phyloP scores from a whole-genome alignment of 108 stramenopile genomes.

The Skeletonema menzelii region DNA sequence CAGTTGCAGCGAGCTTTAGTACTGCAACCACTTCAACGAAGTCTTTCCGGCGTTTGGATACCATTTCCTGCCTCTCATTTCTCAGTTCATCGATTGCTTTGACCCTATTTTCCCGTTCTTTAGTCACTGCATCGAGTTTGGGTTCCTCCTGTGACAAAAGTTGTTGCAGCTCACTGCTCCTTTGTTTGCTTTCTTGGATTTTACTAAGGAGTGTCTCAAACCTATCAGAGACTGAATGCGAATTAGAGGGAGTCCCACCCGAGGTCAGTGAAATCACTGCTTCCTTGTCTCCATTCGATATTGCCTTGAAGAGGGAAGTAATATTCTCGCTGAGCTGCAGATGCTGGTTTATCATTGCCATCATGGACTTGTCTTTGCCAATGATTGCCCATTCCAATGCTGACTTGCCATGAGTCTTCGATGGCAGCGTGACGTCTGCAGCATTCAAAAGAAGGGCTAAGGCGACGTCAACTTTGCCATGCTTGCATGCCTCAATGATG shows the following conservation, averaged over 20 bases:
- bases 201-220: background rate
- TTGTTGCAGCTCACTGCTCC: background rate
- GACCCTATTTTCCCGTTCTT: conserved; percentile 4
- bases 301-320: conserved; percentile 14
- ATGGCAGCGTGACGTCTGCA: conserved; percentile 11
- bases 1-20: conserved; percentile 12
- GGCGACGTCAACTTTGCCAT: conserved; percentile 4
- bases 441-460: conserved; percentile 10
- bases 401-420: conserved; percentile 15
- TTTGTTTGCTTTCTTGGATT: background rate
- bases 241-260: conserved; percentile 9
- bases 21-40: conserved; percentile 6
- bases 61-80: conserved; percentile 6
- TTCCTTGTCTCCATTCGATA: conserved; percentile 18
- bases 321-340: background rate
- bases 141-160: too few relatives aligned
- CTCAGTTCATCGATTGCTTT: background rate
- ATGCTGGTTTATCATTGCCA: conserved; percentile 11
- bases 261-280: conserved; percentile 2
- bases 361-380: background rate
- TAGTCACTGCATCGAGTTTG: background rate
- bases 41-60: conserved; percentile 2
- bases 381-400: conserved; percentile 35
- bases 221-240: background rate
- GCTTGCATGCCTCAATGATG: conserved; percentile 35